Evolutionary conservation across 208 protist species (phyloP).

Genomic region (Leptomonas pyrrhocoris): DNA sequence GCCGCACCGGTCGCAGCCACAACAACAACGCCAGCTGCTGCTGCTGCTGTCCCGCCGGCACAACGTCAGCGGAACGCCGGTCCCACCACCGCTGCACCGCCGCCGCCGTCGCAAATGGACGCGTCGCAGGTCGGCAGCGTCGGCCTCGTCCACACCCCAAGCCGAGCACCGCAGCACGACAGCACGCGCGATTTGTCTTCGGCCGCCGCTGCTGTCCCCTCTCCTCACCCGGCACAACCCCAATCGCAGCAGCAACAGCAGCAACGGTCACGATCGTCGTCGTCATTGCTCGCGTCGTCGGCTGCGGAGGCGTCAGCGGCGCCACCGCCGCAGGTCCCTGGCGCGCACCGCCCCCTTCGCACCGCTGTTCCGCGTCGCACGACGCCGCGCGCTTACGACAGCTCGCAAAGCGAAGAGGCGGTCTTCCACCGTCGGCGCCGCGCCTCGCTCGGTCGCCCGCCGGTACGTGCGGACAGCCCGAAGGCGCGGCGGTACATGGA

Average conservation of each 20-base stretch:
- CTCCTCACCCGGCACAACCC: neutral
- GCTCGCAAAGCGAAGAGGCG: slow-evolving; percentile 38
- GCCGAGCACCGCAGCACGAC: slow-evolving; percentile 21
- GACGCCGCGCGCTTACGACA: slow-evolving; percentile 24
- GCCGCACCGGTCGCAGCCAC: too few relatives aligned
- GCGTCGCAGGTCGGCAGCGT: slow-evolving; percentile 15
- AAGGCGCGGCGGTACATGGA: slow-evolving; percentile 40
- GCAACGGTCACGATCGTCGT: neutral
- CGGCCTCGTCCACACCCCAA: slow-evolving; percentile 26
- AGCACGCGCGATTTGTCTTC: neutral
- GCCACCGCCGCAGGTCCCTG: neutral
- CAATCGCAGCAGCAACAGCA: slow-evolving; percentile 5
- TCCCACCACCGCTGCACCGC: neutral
- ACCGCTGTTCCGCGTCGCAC: slow-evolving; percentile 32
- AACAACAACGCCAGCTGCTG: neutral
- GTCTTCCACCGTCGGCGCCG: slow-evolving; percentile 29
- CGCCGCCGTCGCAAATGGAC: neutral
- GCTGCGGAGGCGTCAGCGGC: neutral
- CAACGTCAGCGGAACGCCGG: slow-evolving; percentile 3
- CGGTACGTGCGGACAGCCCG: slow-evolving; percentile 33
- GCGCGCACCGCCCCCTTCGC: slow-evolving; percentile 33
- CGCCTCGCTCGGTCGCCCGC: neutral
- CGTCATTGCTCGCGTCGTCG: neutral
- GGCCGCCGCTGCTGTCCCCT: neutral
- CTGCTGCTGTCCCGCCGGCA: neutral